Base-by-base conservation (phyloP, 768 basidiomycete genomes). In the Kwoniella sp. region DNA sequence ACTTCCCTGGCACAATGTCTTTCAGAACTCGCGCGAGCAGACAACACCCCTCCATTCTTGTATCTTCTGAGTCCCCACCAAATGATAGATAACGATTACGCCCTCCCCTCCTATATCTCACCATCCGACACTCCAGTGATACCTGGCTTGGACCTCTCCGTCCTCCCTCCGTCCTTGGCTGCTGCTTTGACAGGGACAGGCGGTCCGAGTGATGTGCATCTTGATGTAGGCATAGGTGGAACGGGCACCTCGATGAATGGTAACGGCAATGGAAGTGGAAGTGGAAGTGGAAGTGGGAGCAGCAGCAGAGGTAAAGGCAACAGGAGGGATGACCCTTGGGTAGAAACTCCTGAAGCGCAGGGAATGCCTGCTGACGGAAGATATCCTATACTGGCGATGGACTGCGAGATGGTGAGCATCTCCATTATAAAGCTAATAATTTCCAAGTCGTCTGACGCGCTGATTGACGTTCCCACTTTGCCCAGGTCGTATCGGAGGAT, bases 51-150 rank as follows among this genome's bases (percentile, higher is more conserved):
- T 41, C 88, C 92, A 4, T 76, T 86, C 57, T 84, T 87, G 60
- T 95, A 92, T 81, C 75, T 91, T 47, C 84, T 97, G 37, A 86
- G 88, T 0, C 80, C 88, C 25, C 88, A 91, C 66, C 90, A 94
- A 76, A 94, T 97, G 92, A 84, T 91, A 58, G 92, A 97, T 74
- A 92, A 97, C 73, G 92, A 93, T 58, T 98, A 97, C 72, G 91
- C 90, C 0, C 83, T 93, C 57, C 92, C 93, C 7, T 88, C 88
- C 0, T 95, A 94, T 73, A 85, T 93, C 82, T 86, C 89, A 4
- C 88, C 65, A 9, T 70, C 72, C 8, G 69, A 69, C 51, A 73
- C 52, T 60, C 77, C 73, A 13, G 61, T 51, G 45, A 70, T 72
- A 29, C 72, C 67, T 22, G 67, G 73, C 0, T 41, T 66, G 7